phyloP scores from a whole-genome alignment of 257 asterid genomes.

The Galeopsis tetrahit region DNA sequence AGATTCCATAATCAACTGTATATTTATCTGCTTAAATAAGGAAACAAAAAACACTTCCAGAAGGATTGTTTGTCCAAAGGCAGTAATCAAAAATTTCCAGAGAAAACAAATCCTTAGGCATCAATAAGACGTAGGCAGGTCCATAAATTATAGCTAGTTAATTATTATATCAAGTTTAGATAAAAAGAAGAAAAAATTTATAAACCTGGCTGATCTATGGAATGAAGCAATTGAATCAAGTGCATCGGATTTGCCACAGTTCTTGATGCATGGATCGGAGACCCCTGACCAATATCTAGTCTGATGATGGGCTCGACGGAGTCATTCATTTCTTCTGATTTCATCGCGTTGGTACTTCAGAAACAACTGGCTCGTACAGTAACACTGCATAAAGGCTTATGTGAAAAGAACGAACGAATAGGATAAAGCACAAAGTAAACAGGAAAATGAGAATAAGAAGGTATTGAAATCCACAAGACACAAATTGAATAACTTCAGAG shows the following conservation, averaged over 20 bases:
- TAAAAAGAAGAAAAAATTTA: neutral
- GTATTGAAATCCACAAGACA: neutral
- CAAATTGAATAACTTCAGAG: conserved; percentile 7
- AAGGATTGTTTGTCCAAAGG: conserved; percentile 9
- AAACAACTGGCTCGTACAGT: conserved; percentile 30
- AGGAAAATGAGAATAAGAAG: neutral
- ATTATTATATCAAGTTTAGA: conserved; percentile 1
- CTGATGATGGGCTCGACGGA: conserved; percentile 54
- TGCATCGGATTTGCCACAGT: conserved; percentile 67
- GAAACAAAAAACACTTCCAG: conserved; percentile 8
- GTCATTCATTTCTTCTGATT: conserved; percentile 61
- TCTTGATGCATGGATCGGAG: conserved; percentile 60
- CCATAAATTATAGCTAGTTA: neutral
- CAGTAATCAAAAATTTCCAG: conserved; percentile 7
- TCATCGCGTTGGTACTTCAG: conserved; percentile 54
- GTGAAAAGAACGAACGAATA: neutral
- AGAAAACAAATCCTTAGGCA: neutral
- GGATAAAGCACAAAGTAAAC: neutral
- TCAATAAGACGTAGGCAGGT: neutral
- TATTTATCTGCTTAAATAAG: neutral
- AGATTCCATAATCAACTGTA: neutral
- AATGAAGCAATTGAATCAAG: conserved; percentile 71
- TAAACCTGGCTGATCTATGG: conserved; percentile 71
- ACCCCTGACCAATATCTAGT: conserved; percentile 62
- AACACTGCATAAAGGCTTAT: conserved; percentile 36